Conservation (phyloP, 257 asterid genomes). For the Cruciata laevipes region DNA sequence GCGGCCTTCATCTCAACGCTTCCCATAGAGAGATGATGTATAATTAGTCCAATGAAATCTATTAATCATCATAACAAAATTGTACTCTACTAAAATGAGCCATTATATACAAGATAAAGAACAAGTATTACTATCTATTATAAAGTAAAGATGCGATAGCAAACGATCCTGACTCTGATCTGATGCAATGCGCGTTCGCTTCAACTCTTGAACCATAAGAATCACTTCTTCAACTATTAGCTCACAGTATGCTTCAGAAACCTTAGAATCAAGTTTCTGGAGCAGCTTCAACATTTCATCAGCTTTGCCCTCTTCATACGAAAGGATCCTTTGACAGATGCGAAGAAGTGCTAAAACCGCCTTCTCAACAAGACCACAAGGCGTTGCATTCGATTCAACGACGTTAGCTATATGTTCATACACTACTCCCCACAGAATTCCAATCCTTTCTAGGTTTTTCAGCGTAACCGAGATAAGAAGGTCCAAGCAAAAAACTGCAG, state of each 20-base stretch:
- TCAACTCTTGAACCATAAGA: slow-evolving; percentile 54
- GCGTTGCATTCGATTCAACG: slow-evolving; percentile 79
- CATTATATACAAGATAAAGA: neutral
- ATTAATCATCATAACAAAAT: too few species aligned
- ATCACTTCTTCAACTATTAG: slow-evolving; percentile 88
- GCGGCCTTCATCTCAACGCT: slow-evolving; percentile 51
- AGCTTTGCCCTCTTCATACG: slow-evolving; percentile 76
- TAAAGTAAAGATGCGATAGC: slow-evolving; percentile 68
- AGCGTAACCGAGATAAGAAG: slow-evolving; percentile 77
- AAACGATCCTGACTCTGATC: slow-evolving; percentile 78
- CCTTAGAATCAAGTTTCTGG: slow-evolving; percentile 84
- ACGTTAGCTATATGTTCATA: slow-evolving; percentile 81
- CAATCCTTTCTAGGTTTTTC: slow-evolving; percentile 80
- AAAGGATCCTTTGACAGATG: slow-evolving; percentile 80
- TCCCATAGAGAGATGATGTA: neutral
- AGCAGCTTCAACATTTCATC: slow-evolving; percentile 71
- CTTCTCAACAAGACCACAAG: slow-evolving; percentile 85
- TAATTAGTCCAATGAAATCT: neutral
- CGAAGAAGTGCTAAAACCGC: slow-evolving; percentile 93
- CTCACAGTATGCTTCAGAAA: slow-evolving; percentile 91
- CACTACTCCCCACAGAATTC: slow-evolving; percentile 84
- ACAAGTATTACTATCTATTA: slow-evolving; percentile 15
- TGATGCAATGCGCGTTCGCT: slow-evolving; percentile 62
- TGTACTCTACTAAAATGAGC: neutral
- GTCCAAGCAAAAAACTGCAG: slow-evolving; percentile 93